phyloP scores from a whole-genome alignment of 176 grass and related monocot genomes.

The Aegilops tauschii region DNA sequence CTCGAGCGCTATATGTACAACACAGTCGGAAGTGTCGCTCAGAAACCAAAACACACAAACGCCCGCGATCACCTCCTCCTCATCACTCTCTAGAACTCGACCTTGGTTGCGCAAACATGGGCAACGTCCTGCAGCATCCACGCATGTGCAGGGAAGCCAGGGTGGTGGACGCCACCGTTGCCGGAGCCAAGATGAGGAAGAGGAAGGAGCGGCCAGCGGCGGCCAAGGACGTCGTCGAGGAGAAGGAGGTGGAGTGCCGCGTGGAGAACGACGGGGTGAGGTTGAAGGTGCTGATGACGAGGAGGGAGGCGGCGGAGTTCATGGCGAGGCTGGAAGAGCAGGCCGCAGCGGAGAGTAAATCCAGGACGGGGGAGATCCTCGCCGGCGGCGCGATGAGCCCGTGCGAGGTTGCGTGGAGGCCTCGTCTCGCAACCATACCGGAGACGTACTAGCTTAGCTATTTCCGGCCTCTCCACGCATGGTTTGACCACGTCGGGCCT shows the following conservation, averaged over 20 bases:
- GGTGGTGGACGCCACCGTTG: neutral
- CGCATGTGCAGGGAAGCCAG: neutral
- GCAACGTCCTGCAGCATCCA: slow-evolving; percentile 33
- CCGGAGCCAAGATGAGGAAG: neutral
- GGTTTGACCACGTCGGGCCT: neutral
- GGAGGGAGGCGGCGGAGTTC: slow-evolving; percentile 27
- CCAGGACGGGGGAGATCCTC: neutral
- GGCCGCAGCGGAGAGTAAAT: neutral
- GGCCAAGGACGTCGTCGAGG: neutral
- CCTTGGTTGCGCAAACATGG: neutral
- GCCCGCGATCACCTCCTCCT: neutral
- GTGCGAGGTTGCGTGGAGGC: slow-evolving; percentile 30
- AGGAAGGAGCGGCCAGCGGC: neutral
- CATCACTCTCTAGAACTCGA: too few relatives aligned
- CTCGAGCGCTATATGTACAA: neutral
- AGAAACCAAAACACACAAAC: too few relatives aligned
- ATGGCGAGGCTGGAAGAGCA: slow-evolving; percentile 19
- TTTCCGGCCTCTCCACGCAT: neutral
- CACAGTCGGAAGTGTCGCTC: too few relatives aligned
- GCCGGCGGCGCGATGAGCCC: neutral
- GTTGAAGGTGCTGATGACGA: slow-evolving; percentile 55
- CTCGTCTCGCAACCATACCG: slow-evolving; percentile 35
- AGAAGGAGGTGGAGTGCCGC: neutral
- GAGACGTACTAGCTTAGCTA: neutral
- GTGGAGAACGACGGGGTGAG: slow-evolving; percentile 15